phyloP scores from a whole-genome alignment of 208 protist species.

The Trypanosoma cruzi region DNA sequence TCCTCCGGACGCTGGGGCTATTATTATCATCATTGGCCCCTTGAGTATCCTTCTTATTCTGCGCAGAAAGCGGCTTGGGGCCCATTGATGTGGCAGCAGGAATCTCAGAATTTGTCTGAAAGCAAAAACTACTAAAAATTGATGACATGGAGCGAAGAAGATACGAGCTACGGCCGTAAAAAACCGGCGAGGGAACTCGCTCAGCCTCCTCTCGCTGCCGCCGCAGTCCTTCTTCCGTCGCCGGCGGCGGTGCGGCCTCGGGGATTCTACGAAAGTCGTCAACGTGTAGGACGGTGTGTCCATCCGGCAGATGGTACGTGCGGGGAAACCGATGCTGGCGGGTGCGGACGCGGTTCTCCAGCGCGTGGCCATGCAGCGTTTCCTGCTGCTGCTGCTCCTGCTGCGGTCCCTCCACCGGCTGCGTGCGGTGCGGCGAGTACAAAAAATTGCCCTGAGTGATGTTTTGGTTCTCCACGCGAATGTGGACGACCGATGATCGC shows the following conservation, averaged over 20 bases:
- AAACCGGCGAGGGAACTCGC: conserved; percentile 48
- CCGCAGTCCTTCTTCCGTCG: conserved; percentile 36
- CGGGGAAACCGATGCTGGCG: not conserved
- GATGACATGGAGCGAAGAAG: not conserved
- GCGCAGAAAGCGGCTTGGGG: too few species aligned
- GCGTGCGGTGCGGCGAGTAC: not conserved
- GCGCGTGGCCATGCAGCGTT: conserved; percentile 30
- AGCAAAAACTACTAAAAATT: not conserved
- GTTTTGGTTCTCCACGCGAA: not conserved
- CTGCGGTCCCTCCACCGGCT: not conserved
- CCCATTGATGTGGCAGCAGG: not conserved
- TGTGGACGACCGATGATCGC: not conserved
- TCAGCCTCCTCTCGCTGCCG: conserved; percentile 32
- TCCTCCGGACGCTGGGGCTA: not conserved
- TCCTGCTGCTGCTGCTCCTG: too few species aligned
- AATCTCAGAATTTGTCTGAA: not conserved
- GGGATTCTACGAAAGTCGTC: conserved; percentile 39
- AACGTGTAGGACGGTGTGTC: conserved; percentile 31
- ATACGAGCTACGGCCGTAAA: conserved; percentile 44
- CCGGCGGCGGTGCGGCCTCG: conserved; percentile 48
- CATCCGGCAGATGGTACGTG: conserved; percentile 28
- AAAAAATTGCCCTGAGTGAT: not conserved
- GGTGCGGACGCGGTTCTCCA: conserved; percentile 51
- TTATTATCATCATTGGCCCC: too few species aligned
- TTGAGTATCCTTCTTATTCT: too few species aligned